Conservation (phyloP, 192 early-diverging fungal genomes). For the Coemansia sp. region DNA sequence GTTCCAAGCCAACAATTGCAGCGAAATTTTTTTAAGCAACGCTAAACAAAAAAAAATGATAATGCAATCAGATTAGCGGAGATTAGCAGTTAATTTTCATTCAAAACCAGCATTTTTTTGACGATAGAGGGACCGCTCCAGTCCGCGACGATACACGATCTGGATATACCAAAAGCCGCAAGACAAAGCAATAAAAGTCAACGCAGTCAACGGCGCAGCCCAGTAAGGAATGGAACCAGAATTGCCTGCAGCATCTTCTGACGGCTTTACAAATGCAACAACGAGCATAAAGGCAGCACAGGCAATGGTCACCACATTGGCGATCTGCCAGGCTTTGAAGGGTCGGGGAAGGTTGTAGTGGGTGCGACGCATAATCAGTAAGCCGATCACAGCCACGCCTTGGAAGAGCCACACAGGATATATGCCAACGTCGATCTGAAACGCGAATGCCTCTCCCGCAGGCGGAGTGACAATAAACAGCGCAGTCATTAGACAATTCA, state of each 20-base stretch:
- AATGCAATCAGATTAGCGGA: not conserved
- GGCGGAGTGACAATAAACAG: constrained; percentile 51
- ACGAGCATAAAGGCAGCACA: constrained; percentile 38
- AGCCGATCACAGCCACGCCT: constrained; percentile 55
- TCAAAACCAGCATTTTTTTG: not conserved
- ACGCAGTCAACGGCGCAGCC: constrained; percentile 38
- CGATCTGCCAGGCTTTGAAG: constrained; percentile 45
- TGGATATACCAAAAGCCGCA: constrained; percentile 47
- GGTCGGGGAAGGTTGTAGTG: constrained; percentile 44
- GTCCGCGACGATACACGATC: constrained; percentile 19
- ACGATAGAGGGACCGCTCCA: constrained; percentile 24
- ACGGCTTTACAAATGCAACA: constrained; percentile 34
- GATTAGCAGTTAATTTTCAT: no score
- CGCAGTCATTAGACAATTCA: constrained; percentile 17
- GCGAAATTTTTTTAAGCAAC: not conserved
- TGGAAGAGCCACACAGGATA: constrained; percentile 60
- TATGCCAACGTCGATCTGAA: constrained; percentile 55
- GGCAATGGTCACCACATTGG: constrained; percentile 26
- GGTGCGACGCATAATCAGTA: constrained; percentile 52
- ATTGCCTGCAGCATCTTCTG: not conserved
- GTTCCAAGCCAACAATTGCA: not conserved
- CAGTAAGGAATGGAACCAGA: constrained; percentile 40
- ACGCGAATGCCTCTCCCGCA: constrained; percentile 55
- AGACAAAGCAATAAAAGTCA: constrained; percentile 36
- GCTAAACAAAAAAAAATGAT: no score